Evolutionary conservation across 768 basidiomycete species (phyloP).

Genomic region (Boletellus sp.): DNA sequence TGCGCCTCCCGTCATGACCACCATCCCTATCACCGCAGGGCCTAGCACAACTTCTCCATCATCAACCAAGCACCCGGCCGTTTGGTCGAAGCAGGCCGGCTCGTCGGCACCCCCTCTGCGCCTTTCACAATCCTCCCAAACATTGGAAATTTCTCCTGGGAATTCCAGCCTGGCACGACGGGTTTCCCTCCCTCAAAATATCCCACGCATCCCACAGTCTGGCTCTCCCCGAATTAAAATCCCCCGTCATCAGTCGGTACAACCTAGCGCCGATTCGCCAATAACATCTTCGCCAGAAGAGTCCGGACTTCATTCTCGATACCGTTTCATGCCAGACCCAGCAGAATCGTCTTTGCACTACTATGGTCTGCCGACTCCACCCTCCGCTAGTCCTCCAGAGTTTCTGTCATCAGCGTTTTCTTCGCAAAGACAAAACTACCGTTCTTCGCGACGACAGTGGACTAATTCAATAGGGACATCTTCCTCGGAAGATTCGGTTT

Average conservation of each 20-base stretch:
- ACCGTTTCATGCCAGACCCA: constrained; percentile 1
- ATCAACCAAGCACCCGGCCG: not conserved
- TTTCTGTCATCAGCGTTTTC: not conserved
- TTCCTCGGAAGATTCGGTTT: constrained; percentile 11
- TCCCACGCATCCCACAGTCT: not conserved
- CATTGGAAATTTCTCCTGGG: not conserved
- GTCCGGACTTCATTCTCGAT: constrained; percentile 3
- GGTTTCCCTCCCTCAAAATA: constrained; percentile 2
- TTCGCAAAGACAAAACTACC: not conserved
- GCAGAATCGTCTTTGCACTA: not conserved
- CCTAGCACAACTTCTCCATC: not conserved
- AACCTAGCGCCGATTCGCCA: constrained; percentile 7
- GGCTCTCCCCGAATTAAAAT: constrained; percentile 15
- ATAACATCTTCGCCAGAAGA: constrained; percentile 20
- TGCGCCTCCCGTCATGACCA: not conserved
- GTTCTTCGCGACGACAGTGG: constrained; percentile 2
- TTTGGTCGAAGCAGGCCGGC: not conserved
- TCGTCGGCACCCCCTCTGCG: not conserved
- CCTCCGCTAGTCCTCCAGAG: constrained; percentile 3
- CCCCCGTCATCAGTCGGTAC: constrained; percentile 4
- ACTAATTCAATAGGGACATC: not conserved
- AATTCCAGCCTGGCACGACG: not conserved
- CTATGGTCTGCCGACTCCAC: constrained; percentile 4
- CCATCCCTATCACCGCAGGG: not conserved
- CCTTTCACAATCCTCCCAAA: constrained; percentile 6